Evolutionary conservation across 345 rosid species (phyloP).

Genomic region (Physaria fendleri): DNA sequence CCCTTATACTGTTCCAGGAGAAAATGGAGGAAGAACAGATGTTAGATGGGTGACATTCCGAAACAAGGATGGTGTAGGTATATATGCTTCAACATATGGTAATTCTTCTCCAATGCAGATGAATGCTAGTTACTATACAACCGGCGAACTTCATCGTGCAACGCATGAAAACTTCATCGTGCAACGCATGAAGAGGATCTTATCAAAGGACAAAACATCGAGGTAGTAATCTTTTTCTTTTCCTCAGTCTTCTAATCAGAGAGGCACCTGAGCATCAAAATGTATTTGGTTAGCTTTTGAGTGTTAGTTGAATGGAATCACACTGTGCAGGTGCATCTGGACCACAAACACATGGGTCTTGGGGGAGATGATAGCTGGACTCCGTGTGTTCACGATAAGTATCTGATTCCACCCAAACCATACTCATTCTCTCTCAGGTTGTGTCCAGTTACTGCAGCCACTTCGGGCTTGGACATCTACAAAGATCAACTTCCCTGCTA

Average conservation of each 20-base stretch:
- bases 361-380: slow-evolving; percentile 98
- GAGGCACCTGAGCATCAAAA: background rate
- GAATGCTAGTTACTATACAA: slow-evolving; percentile 80
- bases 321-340: slow-evolving; percentile 77
- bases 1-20: slow-evolving; percentile 93
- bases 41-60: slow-evolving; percentile 85
- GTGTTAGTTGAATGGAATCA: background rate
- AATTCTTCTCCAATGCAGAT: slow-evolving; percentile 86
- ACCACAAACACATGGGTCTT: slow-evolving; percentile 92
- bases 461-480: slow-evolving; percentile 47
- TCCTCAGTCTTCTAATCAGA: background rate
- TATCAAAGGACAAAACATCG: slow-evolving; percentile 55
- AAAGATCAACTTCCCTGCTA: slow-evolving; percentile 44
- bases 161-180: too few species aligned
- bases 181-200: slow-evolving; percentile 74
- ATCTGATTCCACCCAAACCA: slow-evolving; percentile 61
- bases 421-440: slow-evolving; percentile 67
- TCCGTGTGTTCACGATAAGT: slow-evolving; percentile 69
- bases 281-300: background rate
- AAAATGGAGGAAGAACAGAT: slow-evolving; percentile 85
- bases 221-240: slow-evolving; percentile 39
- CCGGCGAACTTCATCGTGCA: slow-evolving; percentile 61
- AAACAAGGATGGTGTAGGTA: slow-evolving; percentile 65
- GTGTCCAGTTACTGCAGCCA: slow-evolving; percentile 52
- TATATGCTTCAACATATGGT: slow-evolving; percentile 72